Base-by-base conservation (phyloP, 148 eudicot species). In the Vaccinium vitisidaea region DNA sequence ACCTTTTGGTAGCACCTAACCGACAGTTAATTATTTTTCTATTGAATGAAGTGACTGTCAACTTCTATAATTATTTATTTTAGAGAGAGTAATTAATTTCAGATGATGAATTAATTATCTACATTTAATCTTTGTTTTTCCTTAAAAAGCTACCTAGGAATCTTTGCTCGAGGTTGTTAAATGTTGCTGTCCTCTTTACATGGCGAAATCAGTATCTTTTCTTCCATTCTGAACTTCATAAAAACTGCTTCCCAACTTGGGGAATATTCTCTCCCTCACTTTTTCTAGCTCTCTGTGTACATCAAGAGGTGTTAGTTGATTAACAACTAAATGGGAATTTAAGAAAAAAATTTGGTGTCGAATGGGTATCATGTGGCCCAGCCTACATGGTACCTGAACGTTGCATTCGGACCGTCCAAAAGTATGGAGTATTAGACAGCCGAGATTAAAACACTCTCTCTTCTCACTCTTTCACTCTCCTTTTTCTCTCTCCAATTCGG, bases 171-270 rank as follows among this genome's bases (percentile, higher is more conserved):
- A 58, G 80, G 61, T 84, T 84, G 59, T 84, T 84, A 84, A 84
- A 76, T 84, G 70, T 59, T 84, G 81, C 39, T 77, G 75, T 77
- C 81, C 81, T 84, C 81, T 75, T 55, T 75, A 83, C 39, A 53
- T 46, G 79, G 63, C 46, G 25, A 69, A 50, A 67, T 61, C 18
- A 73, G 75, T 82, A 49, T 56, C 46, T 67, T 49, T 82, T 50
- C 13, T 80, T 39, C 23, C n/a, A 7, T 58, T 55, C 69, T 56
- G 16, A 16, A 55, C 49, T 80, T 14, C 61, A 1, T 19, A 30
- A 80, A 63, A 75, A 39, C 23, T 43, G 78, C 53, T 75, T 75
- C 78, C 49, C 52, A 1, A 39, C 49, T 75, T 43, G 53, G 5
- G 5, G 78, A 43, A 75, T 36, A 75, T 75, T 75, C 78, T 75